A percentile compares a stretch with the other conserved stretches of the same genome.
Evolutionary conservation across 306 rosid species (phyloP).

Genomic region (Crataegus laevigata): DNA sequence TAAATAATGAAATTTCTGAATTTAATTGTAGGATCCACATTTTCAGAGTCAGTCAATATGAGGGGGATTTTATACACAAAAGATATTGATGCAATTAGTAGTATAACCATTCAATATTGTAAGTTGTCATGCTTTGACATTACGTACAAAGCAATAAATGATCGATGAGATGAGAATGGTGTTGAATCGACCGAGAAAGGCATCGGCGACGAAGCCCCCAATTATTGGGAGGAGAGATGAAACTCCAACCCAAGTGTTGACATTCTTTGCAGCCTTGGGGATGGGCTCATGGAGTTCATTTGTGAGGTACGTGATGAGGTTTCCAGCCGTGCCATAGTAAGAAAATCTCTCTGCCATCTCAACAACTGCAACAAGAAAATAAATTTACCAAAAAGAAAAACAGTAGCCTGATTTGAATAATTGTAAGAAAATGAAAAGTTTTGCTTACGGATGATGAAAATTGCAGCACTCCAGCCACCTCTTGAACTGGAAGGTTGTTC

Average conservation of each 20-base stretch:
- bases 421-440: not conserved
- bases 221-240: constrained; percentile 29
- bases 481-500: not conserved
- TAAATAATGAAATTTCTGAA: not conserved
- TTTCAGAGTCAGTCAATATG: not conserved
- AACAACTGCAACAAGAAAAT: constrained; percentile 23
- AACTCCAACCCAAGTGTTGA: constrained; percentile 41
- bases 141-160: constrained; percentile 20
- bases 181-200: constrained; percentile 39
- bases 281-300: constrained; percentile 23
- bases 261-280: constrained; percentile 30
- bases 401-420: not conserved
- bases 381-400: not conserved
- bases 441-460: constrained; percentile 38
- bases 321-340: constrained; percentile 25
- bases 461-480: constrained; percentile 51
- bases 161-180: constrained; percentile 26
- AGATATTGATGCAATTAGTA: no score
- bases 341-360: constrained; percentile 47
- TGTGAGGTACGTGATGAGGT: constrained; percentile 33
- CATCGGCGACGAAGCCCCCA: constrained; percentile 42
- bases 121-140: not conserved
- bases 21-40: constrained; percentile 15
- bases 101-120: no score
- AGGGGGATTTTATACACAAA: no score